These are phyloP conservation scores for Delitschia confertaspora DNA, from an alignment of 495 filamentous ascomycete species.

Conservation along the genomic window DNA sequence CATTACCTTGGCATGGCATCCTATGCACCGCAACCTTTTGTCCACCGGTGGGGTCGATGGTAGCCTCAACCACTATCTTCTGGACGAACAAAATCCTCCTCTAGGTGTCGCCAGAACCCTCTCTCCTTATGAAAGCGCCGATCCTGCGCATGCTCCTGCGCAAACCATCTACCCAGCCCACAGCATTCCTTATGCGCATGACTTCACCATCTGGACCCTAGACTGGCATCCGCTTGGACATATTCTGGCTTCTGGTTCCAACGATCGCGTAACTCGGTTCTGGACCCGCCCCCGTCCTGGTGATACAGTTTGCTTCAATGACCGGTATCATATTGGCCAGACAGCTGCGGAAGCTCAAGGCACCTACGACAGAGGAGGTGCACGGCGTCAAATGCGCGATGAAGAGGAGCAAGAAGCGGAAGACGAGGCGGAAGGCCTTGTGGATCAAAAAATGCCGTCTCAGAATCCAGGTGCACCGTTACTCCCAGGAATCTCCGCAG, in stretches of 20 bases:
- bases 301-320: constrained; percentile 71
- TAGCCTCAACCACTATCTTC: constrained; percentile 79
- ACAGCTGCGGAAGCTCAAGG: constrained; percentile 86
- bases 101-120: constrained; percentile 54
- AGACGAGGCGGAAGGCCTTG: constrained; percentile 86
- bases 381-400: constrained; percentile 69
- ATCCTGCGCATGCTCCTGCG: constrained; percentile 65
- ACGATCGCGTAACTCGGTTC: constrained; percentile 92
- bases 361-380: constrained; percentile 76
- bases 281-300: constrained; percentile 87
- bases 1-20: constrained; percentile 88
- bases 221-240: constrained; percentile 97
- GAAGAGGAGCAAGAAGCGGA: constrained; percentile 89
- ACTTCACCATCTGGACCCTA: constrained; percentile 89
- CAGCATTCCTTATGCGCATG: constrained; percentile 74
- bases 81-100: constrained; percentile 84
- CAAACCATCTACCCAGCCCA: constrained; percentile 87
- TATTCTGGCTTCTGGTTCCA: constrained; percentile 95
- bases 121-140: constrained; percentile 74
- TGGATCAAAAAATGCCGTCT: constrained; percentile 79
- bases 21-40: constrained; percentile 77
- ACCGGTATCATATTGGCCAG: constrained; percentile 91
- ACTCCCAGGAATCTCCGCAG: constrained; percentile 34
- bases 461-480: constrained; percentile 36
- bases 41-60: constrained; percentile 86